Base-by-base conservation (phyloP, 306 rosid genomes). In the Sicyos baderoa region DNA sequence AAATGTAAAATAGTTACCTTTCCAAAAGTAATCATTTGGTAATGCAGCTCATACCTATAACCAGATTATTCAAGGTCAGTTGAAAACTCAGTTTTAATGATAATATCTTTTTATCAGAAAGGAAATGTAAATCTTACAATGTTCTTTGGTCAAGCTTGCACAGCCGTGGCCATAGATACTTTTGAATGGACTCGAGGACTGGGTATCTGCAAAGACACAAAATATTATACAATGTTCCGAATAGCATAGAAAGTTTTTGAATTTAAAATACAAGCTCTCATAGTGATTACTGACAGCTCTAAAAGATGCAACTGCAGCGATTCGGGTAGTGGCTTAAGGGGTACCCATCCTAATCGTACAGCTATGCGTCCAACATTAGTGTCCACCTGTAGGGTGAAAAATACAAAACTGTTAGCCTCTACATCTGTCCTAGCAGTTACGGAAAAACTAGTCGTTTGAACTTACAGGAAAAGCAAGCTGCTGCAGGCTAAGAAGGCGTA, bases 321-420 rank as follows among this genome's bases (percentile, higher is more conserved):
- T 58, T 75, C 95, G 2, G 97, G 96, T 14, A 89, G 76, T 18
- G 94, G 91, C 70, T 84, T 79, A 18, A 91, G 79, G 5, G 90
- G 95, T 75, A 86, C 91, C 96, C 97, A 88, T n/a, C 95, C 96
- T 37, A 91, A 56, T n/a, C 95, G 89, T 21, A 84, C 79, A 0
- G 77, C 89, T 64, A 91, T 87, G 51, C 96, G 78, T n/a, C 79
- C 91, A 65, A 91, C 97, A 72, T 91, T 91, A 44, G 89, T 87
- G 47, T 89, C 97, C 77, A 89, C 96, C 96, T 57, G 69, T 57
- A 45, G 11, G 14, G 23, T 7, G 0, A 3, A 50, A 45, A 17
- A 27, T 7, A 6, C 45, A 40, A 45, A 2, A 16, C 0, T 42
- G 48, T n/a, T 16, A 19, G 29, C 71, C 1, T 47, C 49, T 45